Evolutionary conservation across 495 filamentous ascomycete genomes (phyloP).

Genomic region (Tuber melanosporum): DNA sequence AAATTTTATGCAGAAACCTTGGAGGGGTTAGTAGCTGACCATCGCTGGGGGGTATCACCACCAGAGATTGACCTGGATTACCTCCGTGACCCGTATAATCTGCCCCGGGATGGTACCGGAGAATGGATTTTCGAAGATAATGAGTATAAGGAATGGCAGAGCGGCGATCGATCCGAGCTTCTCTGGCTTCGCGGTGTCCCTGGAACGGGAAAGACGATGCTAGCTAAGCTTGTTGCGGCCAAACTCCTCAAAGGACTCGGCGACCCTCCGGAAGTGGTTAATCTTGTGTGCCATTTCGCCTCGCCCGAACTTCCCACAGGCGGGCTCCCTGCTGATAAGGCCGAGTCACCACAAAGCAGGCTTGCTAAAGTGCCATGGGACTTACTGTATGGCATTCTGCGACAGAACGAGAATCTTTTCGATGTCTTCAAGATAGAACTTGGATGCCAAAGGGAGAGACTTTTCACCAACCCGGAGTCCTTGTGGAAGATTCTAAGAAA

Average conservation of each 20-base stretch:
- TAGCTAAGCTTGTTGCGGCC: background rate
- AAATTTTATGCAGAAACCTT: background rate
- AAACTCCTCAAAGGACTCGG: background rate
- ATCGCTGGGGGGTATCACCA: background rate
- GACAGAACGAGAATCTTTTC: background rate
- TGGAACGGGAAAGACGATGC: background rate
- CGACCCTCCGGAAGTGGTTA: background rate
- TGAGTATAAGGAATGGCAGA: background rate
- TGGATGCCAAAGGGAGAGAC: background rate
- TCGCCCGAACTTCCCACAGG: background rate
- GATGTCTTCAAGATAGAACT: background rate
- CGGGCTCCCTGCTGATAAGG: background rate
- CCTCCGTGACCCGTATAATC: background rate
- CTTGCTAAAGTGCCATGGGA: background rate
- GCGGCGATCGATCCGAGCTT: background rate
- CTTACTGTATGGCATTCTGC: background rate
- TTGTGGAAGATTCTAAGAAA: background rate
- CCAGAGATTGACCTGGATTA: background rate
- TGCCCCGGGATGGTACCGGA: background rate
- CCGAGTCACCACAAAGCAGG: background rate
- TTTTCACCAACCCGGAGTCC: background rate
- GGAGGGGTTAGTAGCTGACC: background rate
- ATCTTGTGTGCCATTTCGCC: background rate
- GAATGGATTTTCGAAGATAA: background rate
- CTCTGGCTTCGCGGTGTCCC: background rate